These are phyloP conservation scores for Monascus ruber DNA, from an alignment of 2,329 filamentous ascomycete species.

Conservation along the genomic window DNA sequence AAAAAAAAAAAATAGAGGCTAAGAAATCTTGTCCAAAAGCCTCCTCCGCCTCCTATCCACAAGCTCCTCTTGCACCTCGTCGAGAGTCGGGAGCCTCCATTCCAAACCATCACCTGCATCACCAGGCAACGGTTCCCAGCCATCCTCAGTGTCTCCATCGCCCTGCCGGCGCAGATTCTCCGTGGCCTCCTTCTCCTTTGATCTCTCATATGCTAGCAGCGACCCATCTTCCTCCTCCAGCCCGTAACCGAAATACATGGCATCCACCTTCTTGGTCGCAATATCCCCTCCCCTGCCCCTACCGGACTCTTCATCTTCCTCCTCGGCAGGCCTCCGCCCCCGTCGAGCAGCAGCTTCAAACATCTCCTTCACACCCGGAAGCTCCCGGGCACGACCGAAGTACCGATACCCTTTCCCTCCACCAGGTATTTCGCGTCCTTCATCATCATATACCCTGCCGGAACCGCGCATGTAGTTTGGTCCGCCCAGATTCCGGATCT, in stretches of 20 bases:
- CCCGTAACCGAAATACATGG: conserved; percentile 91
- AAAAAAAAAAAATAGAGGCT: conserved; percentile 9
- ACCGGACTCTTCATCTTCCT: conserved; percentile 53
- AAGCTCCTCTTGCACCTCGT: conserved; percentile 90
- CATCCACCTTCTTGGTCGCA: conserved; percentile 62
- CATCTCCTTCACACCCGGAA: conserved; percentile 92
- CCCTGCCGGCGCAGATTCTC: conserved; percentile 53
- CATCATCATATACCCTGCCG: conserved; percentile 60
- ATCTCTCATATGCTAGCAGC: conserved; percentile 66
- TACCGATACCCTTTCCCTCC: conserved; percentile 89
- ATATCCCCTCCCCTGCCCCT: conserved; percentile 29
- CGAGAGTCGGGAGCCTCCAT: conserved; percentile 75
- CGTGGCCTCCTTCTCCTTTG: conserved; percentile 71
- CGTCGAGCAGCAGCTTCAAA: conserved; percentile 65
- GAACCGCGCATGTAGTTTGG: conserved; percentile 86
- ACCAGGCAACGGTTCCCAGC: conserved; percentile 79
- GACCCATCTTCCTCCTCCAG: conserved; percentile 81
- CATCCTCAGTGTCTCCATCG: conserved; percentile 49
- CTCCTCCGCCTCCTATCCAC: conserved; percentile 74
- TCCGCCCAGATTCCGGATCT: conserved; percentile 89
- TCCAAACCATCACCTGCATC: conserved; percentile 70
- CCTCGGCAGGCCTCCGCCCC: conserved; percentile 53
- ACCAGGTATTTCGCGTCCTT: conserved; percentile 55
- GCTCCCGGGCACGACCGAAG: conserved; percentile 78
- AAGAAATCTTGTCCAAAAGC: conserved; percentile 67